Evolutionary conservation across 331 rosid species (phyloP).

Genomic region (Telfairia occidentalis): DNA sequence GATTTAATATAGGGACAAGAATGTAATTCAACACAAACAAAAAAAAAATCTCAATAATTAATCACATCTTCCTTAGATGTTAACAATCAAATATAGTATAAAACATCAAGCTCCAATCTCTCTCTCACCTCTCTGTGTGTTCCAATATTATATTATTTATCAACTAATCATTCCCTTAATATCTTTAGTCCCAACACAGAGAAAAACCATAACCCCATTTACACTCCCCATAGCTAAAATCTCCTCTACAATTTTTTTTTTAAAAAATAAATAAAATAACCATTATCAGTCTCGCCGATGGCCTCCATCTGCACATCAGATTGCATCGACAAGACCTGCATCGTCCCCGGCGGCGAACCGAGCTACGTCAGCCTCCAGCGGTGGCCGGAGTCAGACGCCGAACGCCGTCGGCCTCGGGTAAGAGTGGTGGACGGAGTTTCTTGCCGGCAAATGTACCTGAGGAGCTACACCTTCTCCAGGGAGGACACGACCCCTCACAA

Average conservation of each 20-base stretch:
- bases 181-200: not conserved
- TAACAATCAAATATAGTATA: not conserved
- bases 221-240: not conserved
- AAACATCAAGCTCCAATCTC: not conserved
- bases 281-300: not conserved
- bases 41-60: not conserved
- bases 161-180: not conserved
- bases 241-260: no score
- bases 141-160: not conserved
- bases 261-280: no score
- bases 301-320: slow-evolving; percentile 11
- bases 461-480: slow-evolving; percentile 7
- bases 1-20: not conserved
- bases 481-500: not conserved
- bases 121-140: no score
- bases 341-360: not conserved
- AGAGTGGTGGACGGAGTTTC: not conserved
- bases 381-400: not conserved
- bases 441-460: slow-evolving; percentile 7
- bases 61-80: not conserved
- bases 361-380: not conserved
- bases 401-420: not conserved
- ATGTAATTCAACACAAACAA: not conserved
- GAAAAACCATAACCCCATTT: not conserved
- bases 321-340: not conserved